A percentile compares a stretch with the other conserved stretches of the same genome.
Evolutionary conservation across 805 yeast genomes (phyloP).

Genomic region (Myxozyma kluyveri): DNA sequence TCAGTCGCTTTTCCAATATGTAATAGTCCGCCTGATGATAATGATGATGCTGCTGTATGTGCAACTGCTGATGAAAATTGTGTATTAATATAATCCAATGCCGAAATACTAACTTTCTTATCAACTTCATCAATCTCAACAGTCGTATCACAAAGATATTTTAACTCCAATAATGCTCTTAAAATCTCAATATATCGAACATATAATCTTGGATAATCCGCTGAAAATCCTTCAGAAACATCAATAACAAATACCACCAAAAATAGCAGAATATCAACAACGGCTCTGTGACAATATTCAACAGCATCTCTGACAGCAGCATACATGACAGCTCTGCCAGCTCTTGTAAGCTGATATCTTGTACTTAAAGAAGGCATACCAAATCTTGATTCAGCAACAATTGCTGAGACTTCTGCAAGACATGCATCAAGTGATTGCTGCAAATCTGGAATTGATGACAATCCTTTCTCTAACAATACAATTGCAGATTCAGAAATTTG

Average conservation of each 20-base stretch:
- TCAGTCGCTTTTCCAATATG: slow-evolving; percentile 15
- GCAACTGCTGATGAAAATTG: slow-evolving; percentile 10
- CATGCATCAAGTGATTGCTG: slow-evolving; percentile 20
- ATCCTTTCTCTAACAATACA: slow-evolving; percentile 19
- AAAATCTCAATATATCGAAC: slow-evolving; percentile 4
- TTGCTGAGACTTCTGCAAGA: slow-evolving; percentile 4
- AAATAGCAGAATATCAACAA: slow-evolving; percentile 19
- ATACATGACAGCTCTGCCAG: slow-evolving; percentile 7
- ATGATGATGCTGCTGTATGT: slow-evolving; percentile 7
- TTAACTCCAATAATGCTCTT: not conserved
- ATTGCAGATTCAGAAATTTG: slow-evolving; percentile 29
- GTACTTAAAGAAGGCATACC: slow-evolving; percentile 14
- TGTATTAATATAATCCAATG: slow-evolving; percentile 1
- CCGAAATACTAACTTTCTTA: not conserved
- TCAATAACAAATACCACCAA: slow-evolving; percentile 19
- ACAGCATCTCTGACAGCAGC: slow-evolving; percentile 6
- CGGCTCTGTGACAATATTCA: not conserved
- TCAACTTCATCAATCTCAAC: not conserved
- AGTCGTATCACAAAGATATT: not conserved
- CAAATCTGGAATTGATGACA: slow-evolving; percentile 12
- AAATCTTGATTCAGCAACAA: slow-evolving; percentile 1
- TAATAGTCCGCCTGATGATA: slow-evolving; percentile 8
- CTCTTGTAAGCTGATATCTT: slow-evolving; percentile 4
- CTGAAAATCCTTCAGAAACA: slow-evolving; percentile 12
- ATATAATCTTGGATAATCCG: slow-evolving; percentile 13